Conservation (phyloP, 805 yeast genomes). For the Grigorovia jiainica region DNA sequence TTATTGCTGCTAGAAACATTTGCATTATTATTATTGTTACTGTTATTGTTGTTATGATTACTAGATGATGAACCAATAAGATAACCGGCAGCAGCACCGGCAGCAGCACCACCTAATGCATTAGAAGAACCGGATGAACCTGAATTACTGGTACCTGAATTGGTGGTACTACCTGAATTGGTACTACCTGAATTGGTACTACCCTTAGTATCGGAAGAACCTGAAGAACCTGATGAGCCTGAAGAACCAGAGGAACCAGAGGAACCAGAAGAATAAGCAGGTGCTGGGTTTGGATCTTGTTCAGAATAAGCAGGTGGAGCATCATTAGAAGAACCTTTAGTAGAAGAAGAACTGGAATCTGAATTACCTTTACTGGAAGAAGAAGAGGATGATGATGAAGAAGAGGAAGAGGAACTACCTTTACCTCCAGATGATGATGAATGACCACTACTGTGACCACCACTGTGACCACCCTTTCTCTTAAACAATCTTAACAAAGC, state of each 20-base stretch:
- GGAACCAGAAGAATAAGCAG: slow-evolving; percentile 3
- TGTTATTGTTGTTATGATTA: slow-evolving; percentile 19
- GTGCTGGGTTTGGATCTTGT: slow-evolving; percentile 6
- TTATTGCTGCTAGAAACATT: background rate
- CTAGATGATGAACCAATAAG: background rate
- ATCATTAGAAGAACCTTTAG: slow-evolving; percentile 1
- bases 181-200: slow-evolving; percentile 1
- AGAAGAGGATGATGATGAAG: slow-evolving; percentile 2
- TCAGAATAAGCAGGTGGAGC: slow-evolving; percentile 5
- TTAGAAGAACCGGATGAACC: slow-evolving; percentile 1
- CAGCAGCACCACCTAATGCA: slow-evolving; percentile 2
- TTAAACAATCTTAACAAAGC: background rate
- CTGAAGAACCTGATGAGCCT: background rate
- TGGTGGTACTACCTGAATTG: slow-evolving; percentile 1
- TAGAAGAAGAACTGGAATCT: background rate
- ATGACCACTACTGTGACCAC: slow-evolving; percentile 2
- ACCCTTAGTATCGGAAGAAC: background rate
- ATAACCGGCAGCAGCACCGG: slow-evolving; percentile 6
- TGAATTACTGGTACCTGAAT: slow-evolving; percentile 1
- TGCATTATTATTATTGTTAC: background rate
- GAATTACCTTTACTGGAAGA: slow-evolving; percentile 4
- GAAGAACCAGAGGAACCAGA: background rate
- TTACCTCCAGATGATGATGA: background rate
- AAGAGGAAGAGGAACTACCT: background rate
- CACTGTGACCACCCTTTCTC: slow-evolving; percentile 4